These are phyloP conservation scores for Acanthamoeba sp. DNA, from an alignment of 208 protist genomes.

Conservation along the genomic window DNA sequence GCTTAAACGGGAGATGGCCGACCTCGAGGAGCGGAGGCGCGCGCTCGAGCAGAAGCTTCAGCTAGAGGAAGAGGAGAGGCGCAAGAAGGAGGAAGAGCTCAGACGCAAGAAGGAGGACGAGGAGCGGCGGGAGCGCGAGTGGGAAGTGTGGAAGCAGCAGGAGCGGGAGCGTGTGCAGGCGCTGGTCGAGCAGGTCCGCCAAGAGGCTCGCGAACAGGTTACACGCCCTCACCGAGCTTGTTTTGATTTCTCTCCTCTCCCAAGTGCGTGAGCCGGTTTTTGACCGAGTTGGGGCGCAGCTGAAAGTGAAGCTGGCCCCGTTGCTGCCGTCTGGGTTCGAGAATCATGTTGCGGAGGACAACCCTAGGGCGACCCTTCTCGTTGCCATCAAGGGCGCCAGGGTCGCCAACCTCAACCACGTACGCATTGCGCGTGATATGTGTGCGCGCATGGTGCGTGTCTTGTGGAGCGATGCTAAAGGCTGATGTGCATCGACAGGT, in stretches of 20 bases:
- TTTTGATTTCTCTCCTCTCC: not conserved
- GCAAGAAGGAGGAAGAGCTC: not conserved
- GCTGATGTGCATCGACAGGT: not conserved
- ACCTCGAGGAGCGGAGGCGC: not conserved
- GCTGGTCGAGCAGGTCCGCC: not conserved
- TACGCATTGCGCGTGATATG: not conserved
- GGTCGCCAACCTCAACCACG: not conserved
- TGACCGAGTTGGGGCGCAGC: no score
- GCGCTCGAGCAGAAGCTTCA: not conserved
- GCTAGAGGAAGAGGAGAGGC: not conserved
- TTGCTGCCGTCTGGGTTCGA: not conserved
- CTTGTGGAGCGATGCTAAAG: no score
- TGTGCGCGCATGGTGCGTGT: not conserved
- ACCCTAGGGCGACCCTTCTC: not conserved
- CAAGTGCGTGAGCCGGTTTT: no score
- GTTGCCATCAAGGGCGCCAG: not conserved
- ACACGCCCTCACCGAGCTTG: not conserved
- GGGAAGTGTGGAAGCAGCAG: slow-evolving; percentile 18
- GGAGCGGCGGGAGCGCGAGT: not conserved
- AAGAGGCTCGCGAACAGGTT: not conserved
- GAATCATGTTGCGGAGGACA: no score
- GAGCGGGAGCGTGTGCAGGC: not conserved
- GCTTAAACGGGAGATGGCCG: not conserved
- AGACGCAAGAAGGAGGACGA: not conserved
- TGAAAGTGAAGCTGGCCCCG: slow-evolving; percentile 7